These are phyloP conservation scores for Wickerhamiella vanderwaltii DNA, from an alignment of 805 yeast genomes.

Conservation along the genomic window DNA sequence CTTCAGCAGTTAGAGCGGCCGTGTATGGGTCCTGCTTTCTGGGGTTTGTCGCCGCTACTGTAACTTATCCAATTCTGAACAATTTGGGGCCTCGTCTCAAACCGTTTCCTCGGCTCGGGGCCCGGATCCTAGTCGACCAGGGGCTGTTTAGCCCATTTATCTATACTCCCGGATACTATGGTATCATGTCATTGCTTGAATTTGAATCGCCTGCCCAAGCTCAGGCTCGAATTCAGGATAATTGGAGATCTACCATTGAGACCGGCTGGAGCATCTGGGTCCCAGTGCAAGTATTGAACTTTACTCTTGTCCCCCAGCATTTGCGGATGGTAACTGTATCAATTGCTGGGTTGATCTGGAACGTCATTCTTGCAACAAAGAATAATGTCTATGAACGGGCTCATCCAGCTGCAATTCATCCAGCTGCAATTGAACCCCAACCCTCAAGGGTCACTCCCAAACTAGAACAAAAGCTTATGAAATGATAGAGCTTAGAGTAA, in stretches of 20 bases:
- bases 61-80: constrained; percentile 46
- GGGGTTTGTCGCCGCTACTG: constrained; percentile 60
- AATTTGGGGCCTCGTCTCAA: constrained; percentile 28
- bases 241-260: constrained; percentile 44
- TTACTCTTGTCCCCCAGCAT: constrained; percentile 57
- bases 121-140: constrained; percentile 61
- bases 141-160: constrained; percentile 58
- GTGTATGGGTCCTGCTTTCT: constrained; percentile 62
- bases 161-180: constrained; percentile 59
- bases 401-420: too few species aligned
- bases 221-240: constrained; percentile 24
- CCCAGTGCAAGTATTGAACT: constrained; percentile 59
- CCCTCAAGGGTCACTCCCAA: not conserved
- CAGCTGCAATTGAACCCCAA: too few species aligned
- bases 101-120: constrained; percentile 27
- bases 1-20: constrained; percentile 44
- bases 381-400: too few species aligned
- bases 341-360: constrained; percentile 68
- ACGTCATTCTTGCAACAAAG: constrained; percentile 55
- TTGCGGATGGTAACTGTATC: constrained; percentile 60
- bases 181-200: constrained; percentile 57
- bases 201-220: constrained; percentile 34
- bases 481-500: too few species aligned
- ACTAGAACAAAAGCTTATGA: too few species aligned
- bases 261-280: constrained; percentile 92